Conservation (phyloP, 768 basidiomycete species). For the Trametes maxima region DNA sequence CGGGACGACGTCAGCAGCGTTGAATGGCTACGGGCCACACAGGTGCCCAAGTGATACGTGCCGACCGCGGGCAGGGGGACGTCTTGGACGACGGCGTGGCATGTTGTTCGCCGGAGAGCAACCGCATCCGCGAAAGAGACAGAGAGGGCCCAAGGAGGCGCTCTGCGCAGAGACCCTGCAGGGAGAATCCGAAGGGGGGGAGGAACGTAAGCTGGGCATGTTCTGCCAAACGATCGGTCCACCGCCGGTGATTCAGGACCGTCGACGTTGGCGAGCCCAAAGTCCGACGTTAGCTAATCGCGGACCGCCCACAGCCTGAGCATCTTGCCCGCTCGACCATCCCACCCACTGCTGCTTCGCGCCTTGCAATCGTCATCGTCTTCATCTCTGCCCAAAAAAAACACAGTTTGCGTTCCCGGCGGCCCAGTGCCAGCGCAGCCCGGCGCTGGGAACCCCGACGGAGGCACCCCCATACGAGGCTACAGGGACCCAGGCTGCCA, state of each 20-base stretch:
- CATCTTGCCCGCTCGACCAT: too few species aligned
- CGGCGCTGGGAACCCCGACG: too few species aligned
- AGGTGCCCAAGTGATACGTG: too few species aligned
- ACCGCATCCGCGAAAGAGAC: background rate
- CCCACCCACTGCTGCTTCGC: background rate
- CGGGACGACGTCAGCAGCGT: too few species aligned
- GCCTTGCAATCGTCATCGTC: background rate
- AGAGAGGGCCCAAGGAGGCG: too few species aligned
- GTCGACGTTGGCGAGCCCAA: background rate
- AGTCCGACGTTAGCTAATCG: background rate
- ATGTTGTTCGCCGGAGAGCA: background rate
- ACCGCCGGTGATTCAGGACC: background rate
- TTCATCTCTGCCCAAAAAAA: background rate
- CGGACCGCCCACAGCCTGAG: background rate
- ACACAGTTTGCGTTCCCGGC: background rate
- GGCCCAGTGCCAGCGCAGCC: background rate
- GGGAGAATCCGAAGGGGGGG: too few species aligned
- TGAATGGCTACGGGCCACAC: too few species aligned
- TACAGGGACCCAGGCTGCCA: too few species aligned
- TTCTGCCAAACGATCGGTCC: background rate
- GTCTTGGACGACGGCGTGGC: too few species aligned
- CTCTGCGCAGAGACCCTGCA: background rate
- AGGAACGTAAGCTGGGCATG: background rate
- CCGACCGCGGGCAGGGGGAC: too few species aligned
- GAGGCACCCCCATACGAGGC: too few species aligned